These are phyloP conservation scores for Kwoniella europaea DNA, from an alignment of 768 basidiomycete species.

Conservation along the genomic window DNA sequence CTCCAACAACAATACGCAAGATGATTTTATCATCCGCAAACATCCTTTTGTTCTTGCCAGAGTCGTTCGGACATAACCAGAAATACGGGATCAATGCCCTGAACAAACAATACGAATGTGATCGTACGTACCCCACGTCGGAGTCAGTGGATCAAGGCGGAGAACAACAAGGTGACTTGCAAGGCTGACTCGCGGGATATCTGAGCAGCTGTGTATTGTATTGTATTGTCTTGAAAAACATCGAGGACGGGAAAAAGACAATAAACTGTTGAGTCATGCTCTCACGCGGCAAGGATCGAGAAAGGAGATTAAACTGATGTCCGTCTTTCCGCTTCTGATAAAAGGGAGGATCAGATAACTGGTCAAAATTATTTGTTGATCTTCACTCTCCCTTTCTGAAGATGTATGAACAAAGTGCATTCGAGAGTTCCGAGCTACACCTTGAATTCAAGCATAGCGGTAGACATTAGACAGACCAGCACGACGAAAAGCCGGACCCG, in stretches of 20 bases:
- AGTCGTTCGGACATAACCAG: not conserved
- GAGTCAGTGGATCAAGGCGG: not conserved
- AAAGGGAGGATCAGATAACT: not conserved
- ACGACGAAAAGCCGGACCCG: too few relatives aligned
- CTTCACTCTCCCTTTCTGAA: too few relatives aligned
- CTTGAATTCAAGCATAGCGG: too few relatives aligned
- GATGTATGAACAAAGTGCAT: too few relatives aligned
- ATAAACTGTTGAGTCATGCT: not conserved
- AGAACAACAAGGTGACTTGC: not conserved
- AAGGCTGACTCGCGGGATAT: too few relatives aligned
- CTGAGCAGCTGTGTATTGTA: not conserved
- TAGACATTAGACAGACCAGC: too few relatives aligned
- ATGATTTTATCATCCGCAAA: too few relatives aligned
- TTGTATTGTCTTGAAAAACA: not conserved
- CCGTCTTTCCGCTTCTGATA: not conserved
- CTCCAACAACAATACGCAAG: not conserved
- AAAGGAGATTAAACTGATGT: not conserved
- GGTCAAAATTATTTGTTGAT: not conserved
- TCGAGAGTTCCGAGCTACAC: too few relatives aligned
- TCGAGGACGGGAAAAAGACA: not conserved
- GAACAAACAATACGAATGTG: conserved; percentile 2
- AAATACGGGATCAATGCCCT: conserved; percentile 2
- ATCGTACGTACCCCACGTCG: not conserved
- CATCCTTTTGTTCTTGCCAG: conserved; percentile 5
- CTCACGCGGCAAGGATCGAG: not conserved